These are phyloP conservation scores for Boehmeria nivea DNA, from an alignment of 306 rosid genomes.

Conservation along the genomic window DNA sequence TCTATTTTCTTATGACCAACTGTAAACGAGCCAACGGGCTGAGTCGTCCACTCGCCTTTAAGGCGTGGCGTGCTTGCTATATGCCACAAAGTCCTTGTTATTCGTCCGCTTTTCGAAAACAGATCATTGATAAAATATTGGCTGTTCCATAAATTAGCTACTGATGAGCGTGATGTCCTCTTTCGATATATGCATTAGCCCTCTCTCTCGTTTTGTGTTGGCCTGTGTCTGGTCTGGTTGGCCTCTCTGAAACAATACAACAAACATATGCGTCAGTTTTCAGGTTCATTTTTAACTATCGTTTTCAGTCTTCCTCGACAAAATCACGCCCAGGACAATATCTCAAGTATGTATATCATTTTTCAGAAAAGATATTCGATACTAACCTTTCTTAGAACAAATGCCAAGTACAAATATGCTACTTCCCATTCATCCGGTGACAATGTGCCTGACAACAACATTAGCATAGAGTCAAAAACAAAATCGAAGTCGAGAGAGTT, in stretches of 20 bases:
- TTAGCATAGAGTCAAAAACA: background rate
- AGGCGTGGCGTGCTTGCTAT: no score
- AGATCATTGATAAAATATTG: no score
- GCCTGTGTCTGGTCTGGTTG: conserved; percentile 50
- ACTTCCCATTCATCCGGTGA: conserved; percentile 71
- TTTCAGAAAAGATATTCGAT: background rate
- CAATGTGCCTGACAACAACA: conserved; percentile 42
- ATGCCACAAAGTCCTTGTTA: no score
- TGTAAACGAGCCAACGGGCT: no score
- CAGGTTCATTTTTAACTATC: no score
- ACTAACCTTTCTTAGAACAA: conserved; percentile 55
- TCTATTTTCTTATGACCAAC: no score
- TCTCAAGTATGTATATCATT: no score
- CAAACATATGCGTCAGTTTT: background rate
- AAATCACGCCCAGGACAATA: no score
- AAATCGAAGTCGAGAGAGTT: background rate
- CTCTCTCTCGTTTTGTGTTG: conserved; percentile 41
- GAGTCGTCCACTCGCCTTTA: no score
- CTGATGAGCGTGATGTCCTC: conserved; percentile 48
- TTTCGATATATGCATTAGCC: conserved; percentile 61
- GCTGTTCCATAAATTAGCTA: no score
- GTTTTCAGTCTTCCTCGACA: no score
- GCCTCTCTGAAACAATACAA: conserved; percentile 55
- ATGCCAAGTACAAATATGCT: conserved; percentile 56
- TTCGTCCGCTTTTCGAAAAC: no score